These are phyloP conservation scores for Amesomyces nigricolor DNA, from an alignment of 2,329 filamentous ascomycete species.

Conservation along the genomic window DNA sequence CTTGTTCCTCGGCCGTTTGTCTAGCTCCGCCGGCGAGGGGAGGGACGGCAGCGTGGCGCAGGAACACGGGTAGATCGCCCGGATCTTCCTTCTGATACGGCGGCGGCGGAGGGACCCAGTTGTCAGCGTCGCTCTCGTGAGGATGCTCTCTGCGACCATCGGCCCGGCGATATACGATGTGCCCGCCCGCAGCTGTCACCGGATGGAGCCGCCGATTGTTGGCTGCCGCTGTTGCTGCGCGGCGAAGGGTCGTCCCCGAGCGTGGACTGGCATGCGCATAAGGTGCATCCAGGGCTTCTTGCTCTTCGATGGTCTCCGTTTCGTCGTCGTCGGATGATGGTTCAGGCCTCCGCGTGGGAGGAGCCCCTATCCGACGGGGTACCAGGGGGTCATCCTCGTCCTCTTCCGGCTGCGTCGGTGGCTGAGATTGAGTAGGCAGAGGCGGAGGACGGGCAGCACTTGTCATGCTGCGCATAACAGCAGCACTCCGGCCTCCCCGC, in stretches of 20 bases:
- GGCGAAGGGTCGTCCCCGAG: constrained; percentile 62
- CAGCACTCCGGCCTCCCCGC: constrained; percentile 43
- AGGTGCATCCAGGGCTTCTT: constrained; percentile 62
- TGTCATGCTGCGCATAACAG: constrained; percentile 46
- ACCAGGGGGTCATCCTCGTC: constrained; percentile 48
- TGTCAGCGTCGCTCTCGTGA: constrained; percentile 81
- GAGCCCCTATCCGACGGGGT: constrained; percentile 43
- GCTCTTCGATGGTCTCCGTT: constrained; percentile 46
- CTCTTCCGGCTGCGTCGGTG: constrained; percentile 24
- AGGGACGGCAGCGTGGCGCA: constrained; percentile 39
- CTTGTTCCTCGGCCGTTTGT: not conserved
- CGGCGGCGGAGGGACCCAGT: constrained; percentile 81
- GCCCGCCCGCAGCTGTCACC: constrained; percentile 47
- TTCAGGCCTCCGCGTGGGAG: constrained; percentile 21
- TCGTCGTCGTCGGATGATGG: constrained; percentile 31
- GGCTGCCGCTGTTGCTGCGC: constrained; percentile 71
- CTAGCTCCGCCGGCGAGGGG: constrained; percentile 13
- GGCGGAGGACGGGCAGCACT: constrained; percentile 34
- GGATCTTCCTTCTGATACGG: constrained; percentile 67
- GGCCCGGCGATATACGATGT: constrained; percentile 59
- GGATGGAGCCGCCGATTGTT: constrained; percentile 64
- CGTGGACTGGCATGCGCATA: constrained; percentile 69
- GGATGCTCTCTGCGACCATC: constrained; percentile 68
- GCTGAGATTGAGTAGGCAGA: constrained; percentile 25
- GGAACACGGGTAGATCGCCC: constrained; percentile 49